These are phyloP conservation scores for Ampelocalamus luodianensis DNA, from an alignment of 176 grass and related monocot genomes.

Conservation along the genomic window DNA sequence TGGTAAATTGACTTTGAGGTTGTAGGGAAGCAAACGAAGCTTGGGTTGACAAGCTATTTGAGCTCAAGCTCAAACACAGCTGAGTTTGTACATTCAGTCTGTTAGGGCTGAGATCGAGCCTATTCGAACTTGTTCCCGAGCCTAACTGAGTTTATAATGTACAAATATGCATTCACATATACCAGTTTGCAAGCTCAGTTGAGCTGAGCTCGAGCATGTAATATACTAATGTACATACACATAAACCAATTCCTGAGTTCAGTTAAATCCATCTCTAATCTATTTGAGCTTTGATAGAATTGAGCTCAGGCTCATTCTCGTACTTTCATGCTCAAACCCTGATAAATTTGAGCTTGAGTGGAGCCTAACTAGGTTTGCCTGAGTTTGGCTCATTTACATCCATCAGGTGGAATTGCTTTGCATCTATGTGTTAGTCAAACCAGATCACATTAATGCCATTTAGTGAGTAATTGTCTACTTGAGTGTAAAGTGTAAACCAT, in stretches of 20 bases:
- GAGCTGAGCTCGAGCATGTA: not conserved
- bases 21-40: not conserved
- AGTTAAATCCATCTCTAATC: not conserved
- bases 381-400: not conserved
- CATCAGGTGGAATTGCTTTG: not conserved
- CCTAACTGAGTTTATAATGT: not conserved
- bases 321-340: not conserved
- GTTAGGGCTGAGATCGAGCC: not conserved
- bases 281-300: not conserved
- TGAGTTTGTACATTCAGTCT: not conserved
- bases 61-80: not conserved
- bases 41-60: conserved; percentile 18
- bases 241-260: conserved; percentile 17
- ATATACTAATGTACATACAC: not conserved
- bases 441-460: not conserved
- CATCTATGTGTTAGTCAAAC: conserved; percentile 20
- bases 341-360: not conserved
- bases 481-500: not conserved
- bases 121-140: not conserved
- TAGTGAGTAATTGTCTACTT: not conserved
- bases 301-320: conserved; percentile 16
- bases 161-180: not conserved
- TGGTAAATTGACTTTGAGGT: not conserved
- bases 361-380: not conserved
- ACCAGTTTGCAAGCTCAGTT: not conserved